These are phyloP conservation scores for Adansonia grandidieri DNA, from an alignment of 441 rosid species.

Conservation along the genomic window DNA sequence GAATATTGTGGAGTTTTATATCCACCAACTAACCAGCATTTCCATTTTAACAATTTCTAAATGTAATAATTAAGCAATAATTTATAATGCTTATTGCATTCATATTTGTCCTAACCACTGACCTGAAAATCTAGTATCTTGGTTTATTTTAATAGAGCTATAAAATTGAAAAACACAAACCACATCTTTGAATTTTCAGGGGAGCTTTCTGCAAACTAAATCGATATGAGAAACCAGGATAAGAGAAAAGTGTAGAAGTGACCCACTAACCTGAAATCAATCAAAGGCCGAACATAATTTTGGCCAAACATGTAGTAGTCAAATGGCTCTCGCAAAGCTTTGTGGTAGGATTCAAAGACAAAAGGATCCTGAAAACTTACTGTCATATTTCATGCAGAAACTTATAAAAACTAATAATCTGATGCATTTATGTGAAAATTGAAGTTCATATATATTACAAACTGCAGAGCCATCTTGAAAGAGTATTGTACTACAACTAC, in stretches of 20 bases:
- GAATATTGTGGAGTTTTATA: not conserved
- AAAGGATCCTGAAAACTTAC: conserved; percentile 72
- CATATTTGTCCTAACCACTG: not conserved
- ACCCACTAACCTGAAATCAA: conserved; percentile 81
- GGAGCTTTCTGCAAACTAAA: conserved; percentile 12
- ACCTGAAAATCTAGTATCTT: conserved; percentile 13
- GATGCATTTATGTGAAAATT: conserved; percentile 14
- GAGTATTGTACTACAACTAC: conserved; percentile 44
- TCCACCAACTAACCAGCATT: too few relatives aligned
- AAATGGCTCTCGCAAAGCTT: conserved; percentile 86
- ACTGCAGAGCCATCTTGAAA: conserved; percentile 29
- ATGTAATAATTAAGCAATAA: not conserved
- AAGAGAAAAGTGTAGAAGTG: conserved; percentile 17
- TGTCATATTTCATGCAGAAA: conserved; percentile 33
- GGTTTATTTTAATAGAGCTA: not conserved
- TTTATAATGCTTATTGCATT: not conserved
- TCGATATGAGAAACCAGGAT: not conserved
- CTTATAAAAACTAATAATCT: conserved; percentile 27
- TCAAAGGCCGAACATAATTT: conserved; percentile 80
- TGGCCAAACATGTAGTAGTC: conserved; percentile 97
- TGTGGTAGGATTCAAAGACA: conserved; percentile 78
- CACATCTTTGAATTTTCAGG: conserved; percentile 14
- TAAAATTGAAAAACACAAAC: conserved; percentile 10
- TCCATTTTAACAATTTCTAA: not conserved
- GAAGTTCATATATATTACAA: conserved; percentile 24